phyloP scores from a whole-genome alignment of 116 monocot genomes.

The Thalassia testudinum region DNA sequence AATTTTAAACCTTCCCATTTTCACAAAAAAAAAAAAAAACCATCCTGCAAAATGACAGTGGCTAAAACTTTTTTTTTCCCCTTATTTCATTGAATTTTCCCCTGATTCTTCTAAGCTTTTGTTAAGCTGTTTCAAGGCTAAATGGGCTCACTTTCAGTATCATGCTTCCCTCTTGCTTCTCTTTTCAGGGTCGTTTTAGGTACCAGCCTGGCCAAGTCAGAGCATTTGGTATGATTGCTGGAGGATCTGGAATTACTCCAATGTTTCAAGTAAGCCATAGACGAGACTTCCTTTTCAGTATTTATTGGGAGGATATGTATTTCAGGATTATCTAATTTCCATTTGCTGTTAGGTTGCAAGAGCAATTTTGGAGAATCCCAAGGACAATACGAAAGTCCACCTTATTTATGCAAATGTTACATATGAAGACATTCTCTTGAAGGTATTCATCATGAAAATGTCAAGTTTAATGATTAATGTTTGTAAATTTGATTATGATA shows the following conservation, averaged over 20 bases:
- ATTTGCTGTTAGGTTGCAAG: conserved; percentile 50
- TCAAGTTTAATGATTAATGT: too few species aligned
- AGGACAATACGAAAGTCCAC: conserved; percentile 66
- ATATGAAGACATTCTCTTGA: conserved; percentile 92
- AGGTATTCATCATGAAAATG: too few species aligned
- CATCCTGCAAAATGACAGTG: too few species aligned
- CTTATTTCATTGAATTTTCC: too few species aligned
- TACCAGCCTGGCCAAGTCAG: conserved; percentile 84
- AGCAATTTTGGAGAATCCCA: conserved; percentile 90
- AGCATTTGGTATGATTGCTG: conserved; percentile 98
- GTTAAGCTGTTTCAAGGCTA: too few species aligned
- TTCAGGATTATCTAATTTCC: neutral
- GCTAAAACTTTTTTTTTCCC: too few species aligned
- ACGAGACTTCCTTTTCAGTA: neutral
- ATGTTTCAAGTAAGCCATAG: conserved; percentile 75
- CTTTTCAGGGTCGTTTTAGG: conserved; percentile 80
- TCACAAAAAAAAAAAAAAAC: too few species aligned
- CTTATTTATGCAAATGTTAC: conserved; percentile 95
- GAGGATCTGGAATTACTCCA: conserved; percentile 97
- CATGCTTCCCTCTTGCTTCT: conserved; percentile 1
- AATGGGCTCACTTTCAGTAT: too few species aligned
- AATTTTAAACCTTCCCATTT: too few species aligned
- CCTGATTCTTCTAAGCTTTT: too few species aligned
- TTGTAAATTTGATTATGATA: too few species aligned
- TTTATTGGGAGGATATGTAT: neutral